Evolutionary conservation across 2,329 filamentous ascomycete genomes (phyloP).

Genomic region (Cladorrhinum sp.): DNA sequence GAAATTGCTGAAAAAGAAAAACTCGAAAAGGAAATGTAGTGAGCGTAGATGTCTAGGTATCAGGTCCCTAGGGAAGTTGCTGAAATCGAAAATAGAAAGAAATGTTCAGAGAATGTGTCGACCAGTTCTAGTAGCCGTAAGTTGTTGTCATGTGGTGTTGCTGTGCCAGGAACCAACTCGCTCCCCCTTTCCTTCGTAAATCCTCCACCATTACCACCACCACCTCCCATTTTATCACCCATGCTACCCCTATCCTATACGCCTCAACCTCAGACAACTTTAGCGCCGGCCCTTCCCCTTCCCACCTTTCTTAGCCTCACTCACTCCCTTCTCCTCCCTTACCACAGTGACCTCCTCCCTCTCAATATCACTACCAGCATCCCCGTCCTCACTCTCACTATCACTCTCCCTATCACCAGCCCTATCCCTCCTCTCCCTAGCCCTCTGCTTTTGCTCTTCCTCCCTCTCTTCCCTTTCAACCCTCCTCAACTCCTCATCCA

Average conservation of each 20-base stretch:
- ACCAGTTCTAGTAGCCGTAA: background rate
- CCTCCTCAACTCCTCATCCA: slow-evolving; percentile 25
- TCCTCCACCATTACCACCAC: background rate
- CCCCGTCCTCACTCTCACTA: slow-evolving; percentile 6
- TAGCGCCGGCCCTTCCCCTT: slow-evolving; percentile 6
- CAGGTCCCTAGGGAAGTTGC: background rate
- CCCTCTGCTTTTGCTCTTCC: background rate
- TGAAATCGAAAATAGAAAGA: background rate
- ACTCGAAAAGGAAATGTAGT: background rate
- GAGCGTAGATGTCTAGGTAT: background rate
- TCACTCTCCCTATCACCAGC: slow-evolving; percentile 7
- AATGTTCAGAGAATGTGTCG: background rate
- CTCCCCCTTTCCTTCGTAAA: background rate
- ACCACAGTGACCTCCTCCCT: slow-evolving; percentile 9
- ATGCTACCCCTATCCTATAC: no score
- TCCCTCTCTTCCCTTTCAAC: slow-evolving; percentile 32
- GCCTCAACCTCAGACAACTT: background rate
- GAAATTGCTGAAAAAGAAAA: background rate
- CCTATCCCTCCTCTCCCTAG: slow-evolving; percentile 1
- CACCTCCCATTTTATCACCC: background rate
- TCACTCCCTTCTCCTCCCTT: background rate
- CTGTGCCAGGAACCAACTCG: background rate
- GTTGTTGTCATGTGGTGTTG: background rate
- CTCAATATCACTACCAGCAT: slow-evolving; percentile 3
- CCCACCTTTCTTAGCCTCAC: background rate